phyloP scores from a whole-genome alignment of 257 asterid species.

The Linderniella brevidens region DNA sequence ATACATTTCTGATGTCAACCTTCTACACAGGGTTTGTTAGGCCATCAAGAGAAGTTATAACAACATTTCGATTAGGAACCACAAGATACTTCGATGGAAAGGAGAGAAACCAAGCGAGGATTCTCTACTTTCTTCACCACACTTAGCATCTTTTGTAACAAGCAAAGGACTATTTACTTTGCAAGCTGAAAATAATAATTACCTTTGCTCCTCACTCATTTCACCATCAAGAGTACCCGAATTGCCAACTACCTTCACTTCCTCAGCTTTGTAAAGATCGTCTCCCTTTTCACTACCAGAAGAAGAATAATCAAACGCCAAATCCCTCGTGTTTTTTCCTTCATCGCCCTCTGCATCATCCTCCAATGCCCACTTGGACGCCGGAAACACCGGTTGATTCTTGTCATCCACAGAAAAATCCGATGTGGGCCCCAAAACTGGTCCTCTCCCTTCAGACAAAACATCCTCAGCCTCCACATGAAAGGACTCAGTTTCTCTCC shows the following conservation, averaged over 20 bases:
- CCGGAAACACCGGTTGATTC: conserved; percentile 49
- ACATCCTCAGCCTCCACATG: conserved; percentile 32
- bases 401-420: conserved; percentile 28
- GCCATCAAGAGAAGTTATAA: neutral
- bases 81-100: no score
- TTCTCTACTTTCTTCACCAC: no score
- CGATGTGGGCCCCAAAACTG: conserved; percentile 16
- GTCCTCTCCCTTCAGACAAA: conserved; percentile 30
- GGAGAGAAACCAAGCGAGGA: no score
- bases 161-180: neutral
- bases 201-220: conserved; percentile 80
- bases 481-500: conserved; percentile 27
- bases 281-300: conserved; percentile 81
- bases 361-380: conserved; percentile 91
- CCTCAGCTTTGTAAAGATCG: conserved; percentile 20
- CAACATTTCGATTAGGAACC: no score
- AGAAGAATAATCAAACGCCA: conserved; percentile 76
- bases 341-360: conserved; percentile 66
- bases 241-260: conserved; percentile 44
- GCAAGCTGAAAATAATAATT: conserved; percentile 1
- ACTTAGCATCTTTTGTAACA: neutral
- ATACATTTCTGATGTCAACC: no score
- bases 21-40: neutral
- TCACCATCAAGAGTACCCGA: conserved; percentile 41
- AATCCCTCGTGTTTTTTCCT: conserved; percentile 42